phyloP scores from a whole-genome alignment of 352 stramenopile species.

The Phytopythium cucurbitacearum region DNA sequence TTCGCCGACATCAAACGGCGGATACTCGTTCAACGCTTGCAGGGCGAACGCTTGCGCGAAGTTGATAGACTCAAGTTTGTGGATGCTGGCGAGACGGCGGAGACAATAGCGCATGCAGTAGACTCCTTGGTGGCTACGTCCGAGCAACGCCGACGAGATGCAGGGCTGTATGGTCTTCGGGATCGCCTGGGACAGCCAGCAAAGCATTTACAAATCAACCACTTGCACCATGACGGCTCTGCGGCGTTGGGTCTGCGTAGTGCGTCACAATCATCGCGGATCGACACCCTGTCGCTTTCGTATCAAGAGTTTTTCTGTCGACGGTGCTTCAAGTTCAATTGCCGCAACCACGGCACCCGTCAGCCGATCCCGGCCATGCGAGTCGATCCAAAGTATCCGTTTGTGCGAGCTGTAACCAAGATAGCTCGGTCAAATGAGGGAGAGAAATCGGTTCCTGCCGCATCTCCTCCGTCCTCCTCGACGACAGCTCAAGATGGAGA shows the following conservation, averaged over 20 bases:
- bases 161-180: constrained; percentile 10
- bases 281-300: constrained; percentile 7
- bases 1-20: constrained; percentile 48
- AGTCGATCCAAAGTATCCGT: constrained; percentile 50
- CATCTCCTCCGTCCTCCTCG: no score
- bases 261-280: no score
- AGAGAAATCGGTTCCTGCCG: no score
- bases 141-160: no score
- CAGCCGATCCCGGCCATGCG: constrained; percentile 42
- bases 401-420: constrained; percentile 38
- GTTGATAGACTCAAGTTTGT: no score
- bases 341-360: constrained; percentile 55
- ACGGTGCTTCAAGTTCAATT: constrained; percentile 75
- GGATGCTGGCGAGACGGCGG: no score
- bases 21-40: constrained; percentile 5
- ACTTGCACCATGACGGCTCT: constrained; percentile 10
- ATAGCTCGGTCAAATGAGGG: constrained; percentile 12
- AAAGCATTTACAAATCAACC: constrained; percentile 24
- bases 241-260: constrained; percentile 7
- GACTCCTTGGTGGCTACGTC: no score
- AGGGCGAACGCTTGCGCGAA: no score
- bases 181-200: constrained; percentile 25
- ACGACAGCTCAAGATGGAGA: no score
- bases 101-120: no score
- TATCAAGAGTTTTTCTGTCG: constrained; percentile 71